Base-by-base conservation (phyloP, 2,329 filamentous ascomycete genomes). In the Epichloe elymi region DNA sequence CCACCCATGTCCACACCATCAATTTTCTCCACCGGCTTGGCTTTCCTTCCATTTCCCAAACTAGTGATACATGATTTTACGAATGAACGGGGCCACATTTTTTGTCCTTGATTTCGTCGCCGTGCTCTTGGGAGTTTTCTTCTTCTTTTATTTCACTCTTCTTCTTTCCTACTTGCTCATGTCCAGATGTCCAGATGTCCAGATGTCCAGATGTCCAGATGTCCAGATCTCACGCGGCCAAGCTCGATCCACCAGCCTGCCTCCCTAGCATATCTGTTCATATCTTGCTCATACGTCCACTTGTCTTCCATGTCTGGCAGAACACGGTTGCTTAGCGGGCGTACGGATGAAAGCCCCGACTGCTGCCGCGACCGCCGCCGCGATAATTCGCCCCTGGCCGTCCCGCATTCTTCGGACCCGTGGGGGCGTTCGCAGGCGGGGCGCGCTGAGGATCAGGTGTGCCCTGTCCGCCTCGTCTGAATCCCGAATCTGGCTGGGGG, bases 351-450 rank as follows among this genome's bases (percentile, higher is more conserved):
- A 80, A 95, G 3, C 86, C 87, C 30, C 88, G 73, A 67, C 75
- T 77, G 23, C 82, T 79, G 53, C 87, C 86, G 54, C 88, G 75
- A 17, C 91, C 88, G 48, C 91, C 91, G 49, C 93, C 91, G 40
- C 91, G 84, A 67, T 96, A 97, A 69, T 95, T 95, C 2, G 88
- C 88, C 15, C 90, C 89, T 1, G 90, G 88, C 63, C 85, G 86
- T 26, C 90, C 90, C 1, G 90, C 88, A 61, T 97, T 98, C 76
- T 95, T 95, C 4, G 93, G 93, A 0, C 93, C 93, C 0, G 93
- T 98, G 0, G 93, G 93, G 5, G 93, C 80, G 56, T 78, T 79
- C 51, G 67, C 71, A 2, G 78, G 77, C 23, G 70, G 69, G 20
- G 68, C 69, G 54, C 79, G 75, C 23, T 67, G 62, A 1, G 74